Base-by-base conservation (phyloP, 768 basidiomycete species). In the Hysterangium stoloniferum region DNA sequence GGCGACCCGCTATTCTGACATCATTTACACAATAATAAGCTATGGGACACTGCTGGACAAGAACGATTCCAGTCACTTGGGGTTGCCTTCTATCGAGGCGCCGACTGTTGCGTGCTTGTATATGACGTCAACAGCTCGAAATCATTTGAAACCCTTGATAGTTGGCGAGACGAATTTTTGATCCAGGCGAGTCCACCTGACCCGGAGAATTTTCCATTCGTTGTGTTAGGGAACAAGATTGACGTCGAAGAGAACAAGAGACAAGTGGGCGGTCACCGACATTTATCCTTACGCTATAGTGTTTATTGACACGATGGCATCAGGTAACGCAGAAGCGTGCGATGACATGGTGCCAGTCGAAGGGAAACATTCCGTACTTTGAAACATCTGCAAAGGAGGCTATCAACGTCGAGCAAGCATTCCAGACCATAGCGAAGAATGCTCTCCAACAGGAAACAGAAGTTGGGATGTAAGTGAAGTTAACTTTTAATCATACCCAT, bases 341-440 rank as follows among this genome's bases (percentile, higher is more conserved):
- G 15, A 97, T 98, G 93, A 91, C 95, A 4, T 99, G 96, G 96
- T 99, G 96, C 67, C 94, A 98, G 61, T 86, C 94, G 52, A 98
- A 98, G 72, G 95, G 95, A 64, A 98, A 98, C 69, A 97, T 99
- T 57, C 96, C 96, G 25, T 99, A 98, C 71, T 99, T 98, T 66
- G 96, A 99, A 73, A 98, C 96, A 4, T 99, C 96, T 7, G 96
- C 96, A 34, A 99, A 99, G 71, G 96, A 99, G 69, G 95, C 96
- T 9, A 97, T 98, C 76, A 99, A 99, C 62, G 96, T 99, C 48
- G 96, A 99, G 66, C 95, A 98, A 66, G 96, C 95, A 3, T 99
- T 99, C 82, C 94, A 96, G 68, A 96, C 94, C 1, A 94, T 98
- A 50, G 95, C 95, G n/a, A 95, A 95, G 87, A 98, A 96, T 66